Base-by-base conservation (phyloP, 2,329 filamentous ascomycete genomes). In the Penicillium occitanis region DNA sequence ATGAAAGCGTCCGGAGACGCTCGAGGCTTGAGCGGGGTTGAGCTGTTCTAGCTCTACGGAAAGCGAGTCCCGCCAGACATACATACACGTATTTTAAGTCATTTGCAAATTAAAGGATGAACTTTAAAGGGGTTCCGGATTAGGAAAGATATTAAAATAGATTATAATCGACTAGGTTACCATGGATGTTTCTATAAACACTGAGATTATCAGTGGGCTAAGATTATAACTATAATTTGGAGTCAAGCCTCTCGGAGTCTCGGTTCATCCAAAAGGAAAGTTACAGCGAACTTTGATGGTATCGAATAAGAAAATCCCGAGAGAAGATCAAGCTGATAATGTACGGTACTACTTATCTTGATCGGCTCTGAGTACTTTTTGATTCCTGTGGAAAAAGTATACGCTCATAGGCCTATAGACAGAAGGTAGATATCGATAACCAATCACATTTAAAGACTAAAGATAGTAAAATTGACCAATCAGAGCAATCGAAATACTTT, bases 11-110 rank as follows among this genome's bases (percentile, higher is more conserved):
- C 25, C 7, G 25, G 25, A 35, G 22, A 51, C 11, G 13, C 22
- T 51, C 22, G 22, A 30, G 53, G 33, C 53, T 57, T 37, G 53
- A 57, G 53, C 53, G 53, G 53, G 53, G 53, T 57, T 37, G 53
- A 19, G 30, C 33, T 35, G 33, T 22, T 57, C 53, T 55, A 37
- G 51, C 50, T 57, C 33, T 40, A 33, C 53, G 53, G 53, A 57
- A 57, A 57, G 53, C 19, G 53, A 57, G 40, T 37, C 33, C 53
- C 53, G 53, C 33, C 53, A 13, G 11, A 11, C 19, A 19, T 37
- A 22, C 53, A 33, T 22, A 37, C 19, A 37, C n/a, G 53, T 37
- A 57, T 14, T n/a, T 7, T 14, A 57, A 10, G 5, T 53, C 17
- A n/a, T 33, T 33, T 11, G 10, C 25, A n/a, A 14, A 53, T 14